phyloP scores from a whole-genome alignment of 306 rosid species.

The Leucaena leucocephala region DNA sequence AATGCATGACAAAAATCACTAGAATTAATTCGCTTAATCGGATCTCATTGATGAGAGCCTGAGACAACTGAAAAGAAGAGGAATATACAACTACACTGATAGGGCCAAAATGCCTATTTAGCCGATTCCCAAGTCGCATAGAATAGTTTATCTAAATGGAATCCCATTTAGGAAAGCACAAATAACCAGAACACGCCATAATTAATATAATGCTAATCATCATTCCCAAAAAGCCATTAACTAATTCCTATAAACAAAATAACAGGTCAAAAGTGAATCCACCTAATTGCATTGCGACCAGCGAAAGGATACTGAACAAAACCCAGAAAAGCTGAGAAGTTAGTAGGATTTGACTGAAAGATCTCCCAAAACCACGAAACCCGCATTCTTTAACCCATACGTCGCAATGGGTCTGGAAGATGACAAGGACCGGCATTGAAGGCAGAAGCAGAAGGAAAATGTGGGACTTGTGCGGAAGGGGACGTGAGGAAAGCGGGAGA shows the following conservation, averaged over 20 bases:
- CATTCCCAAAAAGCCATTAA: constrained; percentile 12
- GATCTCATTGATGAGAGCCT: not conserved
- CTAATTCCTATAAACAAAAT: not conserved
- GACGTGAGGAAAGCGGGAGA: constrained; percentile 41
- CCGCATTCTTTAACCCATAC: constrained; percentile 49
- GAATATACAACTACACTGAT: not conserved
- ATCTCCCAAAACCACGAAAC: constrained; percentile 29
- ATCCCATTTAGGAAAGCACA: constrained; percentile 23
- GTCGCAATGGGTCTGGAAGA: constrained; percentile 34
- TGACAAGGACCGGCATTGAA: constrained; percentile 45
- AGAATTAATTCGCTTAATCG: not conserved
- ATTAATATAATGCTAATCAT: constrained; percentile 15
- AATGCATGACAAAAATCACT: constrained; percentile 4
- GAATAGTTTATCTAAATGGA: constrained; percentile 23
- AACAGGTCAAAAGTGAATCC: constrained; percentile 2
- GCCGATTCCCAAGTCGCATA: constrained; percentile 10
- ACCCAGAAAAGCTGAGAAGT: constrained; percentile 41
- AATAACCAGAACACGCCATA: not conserved
- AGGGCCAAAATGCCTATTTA: not conserved
- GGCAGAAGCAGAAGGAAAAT: constrained; percentile 32
- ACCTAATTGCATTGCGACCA: constrained; percentile 64
- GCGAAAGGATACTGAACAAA: constrained; percentile 17
- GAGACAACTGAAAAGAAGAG: constrained; percentile 9
- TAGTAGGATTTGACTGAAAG: constrained; percentile 32
- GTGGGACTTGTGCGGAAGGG: constrained; percentile 34